Conservation (phyloP, 202 grass and related monocot species). For the Bolboschoenoplectus hybrid region DNA sequence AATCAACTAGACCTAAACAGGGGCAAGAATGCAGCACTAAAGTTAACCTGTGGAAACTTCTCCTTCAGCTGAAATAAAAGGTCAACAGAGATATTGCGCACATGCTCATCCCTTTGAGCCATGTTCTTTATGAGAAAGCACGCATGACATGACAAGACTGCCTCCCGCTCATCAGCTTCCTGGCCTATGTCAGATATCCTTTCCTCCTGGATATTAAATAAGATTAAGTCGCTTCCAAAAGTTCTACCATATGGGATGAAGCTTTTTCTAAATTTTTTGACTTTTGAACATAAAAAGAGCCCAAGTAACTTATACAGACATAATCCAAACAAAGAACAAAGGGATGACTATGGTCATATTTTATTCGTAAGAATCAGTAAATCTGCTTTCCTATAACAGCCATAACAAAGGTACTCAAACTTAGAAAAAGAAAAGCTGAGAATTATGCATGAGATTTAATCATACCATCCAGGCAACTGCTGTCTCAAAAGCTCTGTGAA, state of each 20-base stretch:
- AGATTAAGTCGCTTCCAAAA: constrained; percentile 27
- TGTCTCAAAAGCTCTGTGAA: constrained; percentile 91
- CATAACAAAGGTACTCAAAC: constrained; percentile 45
- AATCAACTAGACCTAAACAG: neutral
- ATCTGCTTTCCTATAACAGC: constrained; percentile 49
- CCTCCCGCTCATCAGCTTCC: constrained; percentile 84
- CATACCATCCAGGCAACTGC: constrained; percentile 41
- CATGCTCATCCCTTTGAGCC: constrained; percentile 95
- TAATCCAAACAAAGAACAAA: constrained; percentile 1
- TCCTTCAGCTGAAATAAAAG: constrained; percentile 92
- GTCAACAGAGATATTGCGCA: constrained; percentile 93
- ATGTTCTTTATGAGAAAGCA: constrained; percentile 98
- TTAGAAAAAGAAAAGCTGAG: constrained; percentile 13
- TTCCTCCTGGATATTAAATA: constrained; percentile 66
- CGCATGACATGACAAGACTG: constrained; percentile 77
- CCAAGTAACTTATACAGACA: neutral
- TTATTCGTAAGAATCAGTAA: neutral
- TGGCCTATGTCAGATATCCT: constrained; percentile 90
- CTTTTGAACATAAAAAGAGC: constrained; percentile 9
- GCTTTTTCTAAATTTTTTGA: neutral
- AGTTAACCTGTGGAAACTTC: constrained; percentile 91
- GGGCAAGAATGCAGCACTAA: neutral
- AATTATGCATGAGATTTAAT: constrained; percentile 7
- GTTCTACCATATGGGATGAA: neutral
- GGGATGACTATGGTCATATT: neutral